Base-by-base conservation (phyloP, 441 rosid genomes). In the Flueggea neowawraea region DNA sequence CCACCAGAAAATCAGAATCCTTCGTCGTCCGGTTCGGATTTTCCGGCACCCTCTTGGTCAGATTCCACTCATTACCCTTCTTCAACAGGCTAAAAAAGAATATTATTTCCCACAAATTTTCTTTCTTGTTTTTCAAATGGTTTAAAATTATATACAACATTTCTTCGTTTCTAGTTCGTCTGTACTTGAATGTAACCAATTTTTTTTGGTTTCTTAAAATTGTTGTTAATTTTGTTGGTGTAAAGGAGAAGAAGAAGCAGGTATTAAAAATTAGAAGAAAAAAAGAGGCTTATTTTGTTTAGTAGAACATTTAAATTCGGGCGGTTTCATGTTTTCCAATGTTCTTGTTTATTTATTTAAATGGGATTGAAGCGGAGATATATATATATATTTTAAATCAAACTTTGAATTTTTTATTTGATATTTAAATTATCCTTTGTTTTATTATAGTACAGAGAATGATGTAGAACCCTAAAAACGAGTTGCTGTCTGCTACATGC, bases 51-150 rank as follows among this genome's bases (percentile, higher is more conserved):
- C 1, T 69, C 83, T 6, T 76, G 82, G 77, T 57, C 86, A 12
- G 72, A 67, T 62, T 78, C 82, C 57, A 57, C 75, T 63, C 80
- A 78, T 12, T 54, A 77, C 33, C 86, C 81, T 69, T 48, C 86
- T 7, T 63, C 91, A 12, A 52, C 73, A 3, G 61, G 80, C 73
- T 70, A 33, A 73, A 33, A 56, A 10, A 8, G 13, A 67, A 54
- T 58, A 13, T 9, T 16, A 32, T 52, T 54, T 2, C 32, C 60
- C 16, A 44, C 10, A 22, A 41, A 48, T 31, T 47, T 54, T 12
- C 22, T n/a, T 45, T 32, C 22, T 22, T 22, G 2, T 47, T 39
- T 52, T 6, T 56, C 31, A 41, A 7, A 52, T 17, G 0, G 1
- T 43, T 36, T 16, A 57, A 44, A 22, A 15, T 50, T 58, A 15